A percentile compares a stretch with the other conserved stretches of the same genome.
Evolutionary conservation across 2,329 filamentous ascomycete genomes (phyloP).

Genomic region (Emergomyces pasteurianus): DNA sequence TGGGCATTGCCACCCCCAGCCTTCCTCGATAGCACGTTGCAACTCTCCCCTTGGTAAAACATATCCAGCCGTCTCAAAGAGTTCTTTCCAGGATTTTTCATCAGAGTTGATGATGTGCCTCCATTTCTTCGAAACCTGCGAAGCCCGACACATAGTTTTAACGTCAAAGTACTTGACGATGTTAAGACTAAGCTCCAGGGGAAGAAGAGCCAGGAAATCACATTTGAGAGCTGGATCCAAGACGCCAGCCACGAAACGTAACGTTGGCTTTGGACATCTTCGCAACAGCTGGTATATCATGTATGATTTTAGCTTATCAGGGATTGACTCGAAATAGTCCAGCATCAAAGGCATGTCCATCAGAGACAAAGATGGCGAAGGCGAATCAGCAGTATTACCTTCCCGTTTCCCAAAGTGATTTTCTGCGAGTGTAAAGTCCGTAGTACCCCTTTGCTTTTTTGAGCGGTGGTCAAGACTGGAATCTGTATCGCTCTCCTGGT

Average conservation of each 20-base stretch:
- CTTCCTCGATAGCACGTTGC: conserved; percentile 72
- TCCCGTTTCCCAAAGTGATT: neutral
- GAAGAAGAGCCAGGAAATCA: conserved; percentile 76
- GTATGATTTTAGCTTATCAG: conserved; percentile 82
- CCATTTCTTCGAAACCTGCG: conserved; percentile 92
- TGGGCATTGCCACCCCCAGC: conserved; percentile 96
- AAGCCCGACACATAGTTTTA: conserved; percentile 74
- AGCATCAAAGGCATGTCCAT: conserved; percentile 79
- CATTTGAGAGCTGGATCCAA: conserved; percentile 93
- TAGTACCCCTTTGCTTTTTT: conserved; percentile 26
- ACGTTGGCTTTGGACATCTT: conserved; percentile 72
- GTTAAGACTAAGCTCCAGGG: conserved; percentile 75
- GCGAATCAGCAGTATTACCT: conserved; percentile 12
- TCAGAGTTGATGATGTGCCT: conserved; percentile 81
- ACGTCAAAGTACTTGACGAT: conserved; percentile 78
- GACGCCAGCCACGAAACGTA: conserved; percentile 78
- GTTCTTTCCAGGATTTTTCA: conserved; percentile 89
- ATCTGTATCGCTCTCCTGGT: conserved; percentile 31
- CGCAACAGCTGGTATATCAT: conserved; percentile 94
- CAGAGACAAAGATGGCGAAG: conserved; percentile 33
- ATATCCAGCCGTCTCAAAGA: conserved; percentile 78
- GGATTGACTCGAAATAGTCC: conserved; percentile 82
- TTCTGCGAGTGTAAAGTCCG: conserved; percentile 12
- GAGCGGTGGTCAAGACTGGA: conserved; percentile 36
- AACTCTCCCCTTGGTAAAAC: conserved; percentile 68